These are phyloP conservation scores for Diplogelasinospora grovesii DNA, from an alignment of 495 filamentous ascomycete genomes.

Conservation along the genomic window DNA sequence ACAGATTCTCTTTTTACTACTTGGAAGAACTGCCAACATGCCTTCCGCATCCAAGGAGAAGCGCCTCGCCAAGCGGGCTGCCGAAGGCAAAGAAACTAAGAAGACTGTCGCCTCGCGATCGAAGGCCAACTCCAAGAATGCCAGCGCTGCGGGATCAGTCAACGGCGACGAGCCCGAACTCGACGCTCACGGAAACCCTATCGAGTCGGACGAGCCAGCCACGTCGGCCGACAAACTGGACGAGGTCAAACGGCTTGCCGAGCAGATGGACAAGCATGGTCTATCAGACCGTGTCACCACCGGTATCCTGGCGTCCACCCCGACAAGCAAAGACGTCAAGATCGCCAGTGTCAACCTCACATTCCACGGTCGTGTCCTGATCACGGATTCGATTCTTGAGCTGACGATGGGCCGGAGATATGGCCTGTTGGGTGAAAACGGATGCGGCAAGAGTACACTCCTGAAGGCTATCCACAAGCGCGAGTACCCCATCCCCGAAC, in stretches of 20 bases:
- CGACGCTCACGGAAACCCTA: constrained; percentile 53
- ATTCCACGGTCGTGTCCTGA: constrained; percentile 95
- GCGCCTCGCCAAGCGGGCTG: constrained; percentile 89
- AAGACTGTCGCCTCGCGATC: constrained; percentile 60
- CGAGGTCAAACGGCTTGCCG: constrained; percentile 60
- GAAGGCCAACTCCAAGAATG: constrained; percentile 61
- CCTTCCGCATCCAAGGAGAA: constrained; percentile 98
- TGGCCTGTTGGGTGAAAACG: constrained; percentile 95
- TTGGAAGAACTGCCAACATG: constrained; percentile 40
- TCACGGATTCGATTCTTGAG: constrained; percentile 88
- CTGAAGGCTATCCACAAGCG: constrained; percentile 90
- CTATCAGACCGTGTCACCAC: constrained; percentile 97
- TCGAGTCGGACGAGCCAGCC: constrained; percentile 58
- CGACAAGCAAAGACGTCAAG: constrained; percentile 86
- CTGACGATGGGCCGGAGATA: constrained; percentile 90
- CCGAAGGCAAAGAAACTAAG: constrained; percentile 67
- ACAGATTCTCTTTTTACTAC: constrained; percentile 3
- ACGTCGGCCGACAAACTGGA: constrained; percentile 66
- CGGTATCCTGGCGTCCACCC: constrained; percentile 83
- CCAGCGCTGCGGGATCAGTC: constrained; percentile 57
- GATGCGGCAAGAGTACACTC: constrained; percentile 95
- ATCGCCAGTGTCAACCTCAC: constrained; percentile 88
- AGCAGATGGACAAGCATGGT: constrained; percentile 94
- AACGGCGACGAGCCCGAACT: constrained; percentile 63
- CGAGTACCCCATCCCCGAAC: constrained; percentile 93